Percentiles rank a stretch among this genome's conserved stretches.
These are phyloP conservation scores for Trichoderma asperellum DNA, from an alignment of 2,329 filamentous ascomycete genomes.

Conservation along the genomic window DNA sequence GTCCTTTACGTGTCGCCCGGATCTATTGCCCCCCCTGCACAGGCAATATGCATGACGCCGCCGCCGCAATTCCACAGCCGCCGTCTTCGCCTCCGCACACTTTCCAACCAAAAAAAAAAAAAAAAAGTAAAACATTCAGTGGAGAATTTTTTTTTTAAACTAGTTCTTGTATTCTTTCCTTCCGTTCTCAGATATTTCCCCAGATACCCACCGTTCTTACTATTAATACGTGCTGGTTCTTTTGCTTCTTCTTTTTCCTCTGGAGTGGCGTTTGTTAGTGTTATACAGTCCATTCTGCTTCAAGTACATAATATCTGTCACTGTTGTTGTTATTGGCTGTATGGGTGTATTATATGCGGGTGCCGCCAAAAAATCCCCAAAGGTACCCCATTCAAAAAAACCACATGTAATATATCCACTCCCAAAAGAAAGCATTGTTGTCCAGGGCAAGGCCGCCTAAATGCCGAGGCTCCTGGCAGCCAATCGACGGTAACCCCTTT, in stretches of 20 bases:
- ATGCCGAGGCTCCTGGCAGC: constrained; percentile 7
- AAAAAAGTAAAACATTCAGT: not conserved
- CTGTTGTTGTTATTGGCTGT: not conserved
- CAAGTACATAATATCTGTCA: not conserved
- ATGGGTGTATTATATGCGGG: not conserved
- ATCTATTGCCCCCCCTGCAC: not conserved
- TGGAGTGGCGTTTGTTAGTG: not conserved
- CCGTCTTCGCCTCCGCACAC: not conserved
- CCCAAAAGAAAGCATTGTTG: not conserved
- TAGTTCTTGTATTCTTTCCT: not conserved
- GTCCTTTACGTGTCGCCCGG: not conserved
- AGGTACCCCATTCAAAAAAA: not conserved
- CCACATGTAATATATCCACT: not conserved
- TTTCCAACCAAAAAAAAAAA: not conserved
- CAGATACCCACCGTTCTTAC: not conserved
- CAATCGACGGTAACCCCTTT: constrained; percentile 16
- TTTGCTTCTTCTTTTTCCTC: not conserved
- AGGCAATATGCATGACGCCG: constrained; percentile 22
- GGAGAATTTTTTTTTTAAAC: not conserved
- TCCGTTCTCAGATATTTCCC: not conserved
- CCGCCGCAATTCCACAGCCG: constrained; percentile 3
- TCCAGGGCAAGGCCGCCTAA: not conserved
- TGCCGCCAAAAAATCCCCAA: not conserved
- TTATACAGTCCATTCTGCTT: not conserved
- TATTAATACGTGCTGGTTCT: not conserved